A percentile compares a stretch with the other conserved stretches of the same genome.
These are phyloP conservation scores for Jamesozyma piceae DNA, from an alignment of 805 yeast species.

Conservation along the genomic window DNA sequence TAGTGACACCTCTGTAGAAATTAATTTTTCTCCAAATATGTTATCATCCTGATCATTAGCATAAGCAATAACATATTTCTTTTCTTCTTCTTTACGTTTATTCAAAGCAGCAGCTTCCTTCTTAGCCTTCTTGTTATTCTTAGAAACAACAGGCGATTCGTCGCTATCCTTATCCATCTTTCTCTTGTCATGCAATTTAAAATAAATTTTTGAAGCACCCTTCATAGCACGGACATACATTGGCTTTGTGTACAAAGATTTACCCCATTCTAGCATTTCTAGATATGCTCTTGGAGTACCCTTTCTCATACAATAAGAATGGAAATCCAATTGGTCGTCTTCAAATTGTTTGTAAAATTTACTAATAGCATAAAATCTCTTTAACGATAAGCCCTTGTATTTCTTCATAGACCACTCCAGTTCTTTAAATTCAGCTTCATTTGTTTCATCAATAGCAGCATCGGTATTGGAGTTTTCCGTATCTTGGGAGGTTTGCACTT, in stretches of 20 bases:
- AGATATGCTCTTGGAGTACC: slow-evolving; percentile 84
- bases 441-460: slow-evolving; percentile 15
- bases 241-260: slow-evolving; percentile 57
- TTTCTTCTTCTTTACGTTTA: slow-evolving; percentile 47
- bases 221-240: slow-evolving; percentile 59
- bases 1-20: slow-evolving; percentile 33
- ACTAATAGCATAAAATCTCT: slow-evolving; percentile 60
- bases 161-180: slow-evolving; percentile 8
- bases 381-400: slow-evolving; percentile 63
- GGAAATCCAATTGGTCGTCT: slow-evolving; percentile 90
- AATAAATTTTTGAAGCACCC: slow-evolving; percentile 53
- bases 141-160: slow-evolving; percentile 6
- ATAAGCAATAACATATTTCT: slow-evolving; percentile 34
- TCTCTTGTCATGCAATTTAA: slow-evolving; percentile 30
- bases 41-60: slow-evolving; percentile 51
- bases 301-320: slow-evolving; percentile 78
- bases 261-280: slow-evolving; percentile 76
- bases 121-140: slow-evolving; percentile 42
- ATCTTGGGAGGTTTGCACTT: slow-evolving; percentile 4
- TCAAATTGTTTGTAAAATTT: slow-evolving; percentile 61
- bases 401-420: slow-evolving; percentile 37
- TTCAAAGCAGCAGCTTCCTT: slow-evolving; percentile 42
- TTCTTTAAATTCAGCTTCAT: slow-evolving; percentile 26
- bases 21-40: slow-evolving; percentile 45
- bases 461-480: too few relatives aligned